Percentiles rank a stretch among this genome's conserved stretches.
phyloP scores from a whole-genome alignment of 2,329 filamentous ascomycete species.

The Apiospora saccharicola region DNA sequence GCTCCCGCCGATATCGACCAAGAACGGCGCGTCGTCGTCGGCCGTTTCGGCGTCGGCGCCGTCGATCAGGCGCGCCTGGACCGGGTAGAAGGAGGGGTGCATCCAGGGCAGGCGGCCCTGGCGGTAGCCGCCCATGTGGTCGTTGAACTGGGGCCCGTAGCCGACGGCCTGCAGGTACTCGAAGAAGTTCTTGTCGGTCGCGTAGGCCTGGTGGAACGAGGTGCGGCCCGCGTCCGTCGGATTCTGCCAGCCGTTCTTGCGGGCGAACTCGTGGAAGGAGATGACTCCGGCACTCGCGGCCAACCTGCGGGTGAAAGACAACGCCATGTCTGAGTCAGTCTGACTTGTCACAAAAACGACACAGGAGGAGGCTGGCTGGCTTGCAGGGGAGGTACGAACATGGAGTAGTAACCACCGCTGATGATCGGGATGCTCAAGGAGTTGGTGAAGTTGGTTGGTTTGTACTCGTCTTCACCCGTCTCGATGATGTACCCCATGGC shows the following conservation, averaged over 20 bases:
- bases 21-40: constrained; percentile 21
- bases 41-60: neutral
- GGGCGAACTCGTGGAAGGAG: constrained; percentile 26
- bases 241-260: constrained; percentile 27
- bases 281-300: neutral
- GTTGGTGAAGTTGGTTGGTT: constrained; percentile 28
- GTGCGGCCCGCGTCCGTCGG: constrained; percentile 28
- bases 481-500: constrained; percentile 32
- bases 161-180: constrained; percentile 41
- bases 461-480: constrained; percentile 30
- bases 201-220: constrained; percentile 39
- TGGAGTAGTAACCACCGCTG: constrained; percentile 3
- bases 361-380: constrained; percentile 2
- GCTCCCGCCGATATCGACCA: constrained; percentile 33
- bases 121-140: constrained; percentile 46
- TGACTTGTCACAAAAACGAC: neutral
- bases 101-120: constrained; percentile 42
- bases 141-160: constrained; percentile 46
- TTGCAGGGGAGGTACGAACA: constrained; percentile 3
- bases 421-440: constrained; percentile 21
- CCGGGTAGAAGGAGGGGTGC: constrained; percentile 39
- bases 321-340: constrained; percentile 10
- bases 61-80: constrained; percentile 39
- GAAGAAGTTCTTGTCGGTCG: constrained; percentile 46
- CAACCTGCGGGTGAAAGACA: constrained; percentile 17